A percentile compares a stretch with the other conserved stretches of the same genome.
These are phyloP conservation scores for Linum usitatissimum DNA, from an alignment of 345 rosid species.

Conservation along the genomic window DNA sequence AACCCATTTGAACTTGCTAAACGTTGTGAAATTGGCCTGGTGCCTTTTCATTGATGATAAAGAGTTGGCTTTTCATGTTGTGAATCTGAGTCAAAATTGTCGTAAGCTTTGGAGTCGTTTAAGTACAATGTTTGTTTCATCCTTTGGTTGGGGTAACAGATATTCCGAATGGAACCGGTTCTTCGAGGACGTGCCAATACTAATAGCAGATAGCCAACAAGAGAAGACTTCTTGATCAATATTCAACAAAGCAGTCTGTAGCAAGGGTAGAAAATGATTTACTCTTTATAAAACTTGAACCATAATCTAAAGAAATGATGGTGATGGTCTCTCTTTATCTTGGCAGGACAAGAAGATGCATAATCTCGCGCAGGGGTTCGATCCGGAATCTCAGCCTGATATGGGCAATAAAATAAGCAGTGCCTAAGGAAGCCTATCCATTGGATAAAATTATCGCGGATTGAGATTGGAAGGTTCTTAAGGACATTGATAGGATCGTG, in stretches of 20 bases:
- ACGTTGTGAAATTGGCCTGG: neutral
- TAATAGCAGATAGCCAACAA: conserved; percentile 14
- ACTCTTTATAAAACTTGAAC: neutral
- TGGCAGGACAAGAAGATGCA: conserved; percentile 43
- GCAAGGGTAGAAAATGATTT: conserved; percentile 23
- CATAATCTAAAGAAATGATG: neutral
- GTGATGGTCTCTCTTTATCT: conserved; percentile 3
- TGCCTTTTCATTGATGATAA: neutral
- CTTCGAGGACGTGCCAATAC: conserved; percentile 16
- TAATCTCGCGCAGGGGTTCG: conserved; percentile 24
- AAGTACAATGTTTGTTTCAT: no score
- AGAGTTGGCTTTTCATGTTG: neutral
- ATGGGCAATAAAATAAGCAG: conserved; percentile 34
- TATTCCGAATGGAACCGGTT: conserved; percentile 67
- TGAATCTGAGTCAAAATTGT: no score
- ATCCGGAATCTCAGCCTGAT: conserved; percentile 36
- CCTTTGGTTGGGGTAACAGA: conserved; percentile 21
- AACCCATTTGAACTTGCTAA: neutral
- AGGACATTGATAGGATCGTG: conserved; percentile 39
- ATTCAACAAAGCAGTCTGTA: conserved; percentile 40
- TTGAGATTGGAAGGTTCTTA: conserved; percentile 59
- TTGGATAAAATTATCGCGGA: conserved; percentile 51
- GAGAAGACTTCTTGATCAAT: conserved; percentile 18
- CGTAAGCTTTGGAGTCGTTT: no score
- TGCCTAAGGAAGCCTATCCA: conserved; percentile 62